phyloP scores from a whole-genome alignment of 1,139 yeast species.

The Geotrichum histeridarum region DNA sequence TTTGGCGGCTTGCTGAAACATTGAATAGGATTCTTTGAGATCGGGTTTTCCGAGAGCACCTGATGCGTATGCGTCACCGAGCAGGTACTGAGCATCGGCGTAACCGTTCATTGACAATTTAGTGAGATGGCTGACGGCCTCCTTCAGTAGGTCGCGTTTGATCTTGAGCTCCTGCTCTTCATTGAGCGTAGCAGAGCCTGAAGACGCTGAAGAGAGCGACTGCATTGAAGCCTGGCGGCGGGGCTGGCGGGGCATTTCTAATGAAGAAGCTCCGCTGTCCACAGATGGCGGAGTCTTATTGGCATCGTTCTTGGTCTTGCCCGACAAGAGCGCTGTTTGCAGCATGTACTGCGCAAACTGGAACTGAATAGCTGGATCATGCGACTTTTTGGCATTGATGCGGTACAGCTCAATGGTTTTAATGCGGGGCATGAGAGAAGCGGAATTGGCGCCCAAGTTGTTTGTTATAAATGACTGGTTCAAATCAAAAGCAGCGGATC shows the following conservation, averaged over 20 bases:
- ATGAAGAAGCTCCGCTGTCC: neutral
- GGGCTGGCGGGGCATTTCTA: constrained; percentile 2
- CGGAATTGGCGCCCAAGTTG: constrained; percentile 32
- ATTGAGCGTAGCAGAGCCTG: constrained; percentile 1
- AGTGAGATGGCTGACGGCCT: constrained; percentile 66
- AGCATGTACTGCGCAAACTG: constrained; percentile 89
- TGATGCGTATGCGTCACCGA: constrained; percentile 85
- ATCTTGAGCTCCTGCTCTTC: constrained; percentile 38
- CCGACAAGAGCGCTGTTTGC: constrained; percentile 61
- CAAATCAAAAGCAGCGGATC: constrained; percentile 32
- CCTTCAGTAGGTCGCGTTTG: constrained; percentile 52
- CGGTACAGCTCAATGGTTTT: constrained; percentile 85
- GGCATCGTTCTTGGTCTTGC: constrained; percentile 16
- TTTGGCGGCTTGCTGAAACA: constrained; percentile 87
- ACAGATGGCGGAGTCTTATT: neutral
- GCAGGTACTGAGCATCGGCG: constrained; percentile 82
- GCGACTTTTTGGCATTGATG: constrained; percentile 75
- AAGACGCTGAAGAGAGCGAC: constrained; percentile 5
- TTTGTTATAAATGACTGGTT: constrained; percentile 34
- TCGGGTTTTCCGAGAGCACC: constrained; percentile 86
- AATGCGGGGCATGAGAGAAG: constrained; percentile 62
- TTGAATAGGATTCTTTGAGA: constrained; percentile 63
- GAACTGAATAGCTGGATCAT: constrained; percentile 79
- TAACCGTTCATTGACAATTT: constrained; percentile 76
- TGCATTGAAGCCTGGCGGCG: neutral